Base-by-base conservation (phyloP, 1,284 basidiomycete species). In the Rhodotorula sp. region DNA sequence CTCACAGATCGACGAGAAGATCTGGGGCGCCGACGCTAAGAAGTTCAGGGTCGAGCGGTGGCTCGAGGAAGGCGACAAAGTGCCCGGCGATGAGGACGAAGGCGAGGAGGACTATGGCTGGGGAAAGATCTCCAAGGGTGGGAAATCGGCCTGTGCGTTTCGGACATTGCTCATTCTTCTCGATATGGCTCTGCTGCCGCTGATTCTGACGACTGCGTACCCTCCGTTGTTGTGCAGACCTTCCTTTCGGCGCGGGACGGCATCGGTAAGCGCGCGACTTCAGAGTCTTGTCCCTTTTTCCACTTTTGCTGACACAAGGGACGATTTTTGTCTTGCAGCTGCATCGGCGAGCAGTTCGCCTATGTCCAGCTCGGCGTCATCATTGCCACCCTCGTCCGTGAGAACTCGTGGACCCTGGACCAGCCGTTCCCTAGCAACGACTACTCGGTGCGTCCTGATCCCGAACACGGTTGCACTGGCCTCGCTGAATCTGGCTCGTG, bases 191-290 rank as follows among this genome's bases (percentile, higher is more conserved):
- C 24, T 1, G 29, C 20, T 6, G 15, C 29, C 6, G 22, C 22
- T 49, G 22, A 26, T 42, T 24, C 30, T 49, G 22, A 20, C 14
- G 26, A 18, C 53, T 37, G 33, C 54, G 22, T 12, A 1, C 18
- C 33, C 22, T 10, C 14, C 24, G 33, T 29, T 15, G 12, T 20
- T 20, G 44, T 22, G 4, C 55, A 74, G 76, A 78, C 70, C 71
- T 96, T 79, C 96, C 95, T 2, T 99, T 99, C 79, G 96, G 95
- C 68, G 95, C 95, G 58, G 95, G 94, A 37, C 85, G 92, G 76
- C 94, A 97, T 82, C 85, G 58, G 94, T 68, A 7, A 12, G 53
- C 29, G 10, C 46, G 58, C 44, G 42, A 14, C 30, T 15, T 8
- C 26, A 15, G 30, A 22, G 26, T 20, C 33, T 12, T 24, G 3